Percentiles rank a stretch among this genome's conserved stretches.
Conservation (phyloP, 2,329 filamentous ascomycete genomes). For the Aspergillus sp. region DNA sequence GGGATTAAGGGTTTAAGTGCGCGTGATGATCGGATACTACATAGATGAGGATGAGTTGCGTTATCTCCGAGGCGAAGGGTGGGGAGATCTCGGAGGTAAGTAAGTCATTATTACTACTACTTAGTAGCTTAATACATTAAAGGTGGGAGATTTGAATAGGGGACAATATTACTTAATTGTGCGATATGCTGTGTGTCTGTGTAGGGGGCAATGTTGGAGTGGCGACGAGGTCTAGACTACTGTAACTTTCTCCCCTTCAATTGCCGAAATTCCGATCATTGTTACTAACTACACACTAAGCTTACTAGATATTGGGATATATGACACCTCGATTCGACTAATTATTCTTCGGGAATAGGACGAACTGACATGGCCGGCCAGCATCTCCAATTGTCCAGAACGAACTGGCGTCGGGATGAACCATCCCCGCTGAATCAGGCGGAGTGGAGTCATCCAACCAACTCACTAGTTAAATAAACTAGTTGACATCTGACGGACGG, state of each 20-base stretch:
- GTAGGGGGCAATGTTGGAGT: no score
- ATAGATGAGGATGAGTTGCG: background rate
- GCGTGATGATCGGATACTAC: background rate
- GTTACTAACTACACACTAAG: no score
- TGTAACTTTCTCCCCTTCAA: no score
- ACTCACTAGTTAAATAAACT: no score
- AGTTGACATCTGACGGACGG: background rate
- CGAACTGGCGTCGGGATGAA: background rate
- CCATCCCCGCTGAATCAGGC: background rate
- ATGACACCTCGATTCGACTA: no score
- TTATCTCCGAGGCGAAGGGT: background rate
- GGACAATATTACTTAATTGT: no score
- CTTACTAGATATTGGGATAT: no score
- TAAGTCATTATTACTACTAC: background rate
- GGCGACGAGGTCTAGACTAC: no score
- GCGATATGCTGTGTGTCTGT: no score
- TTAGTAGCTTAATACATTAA: background rate
- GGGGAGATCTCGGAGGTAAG: background rate
- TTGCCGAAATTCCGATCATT: no score
- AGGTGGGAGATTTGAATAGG: background rate
- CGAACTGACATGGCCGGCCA: background rate
- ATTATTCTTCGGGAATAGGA: no score
- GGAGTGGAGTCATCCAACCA: background rate
- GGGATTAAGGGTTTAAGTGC: background rate
- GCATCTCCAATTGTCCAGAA: background rate